Percentiles rank a stretch among this genome's conserved stretches.
These are phyloP conservation scores for Vanderwaltozyma tropicalis DNA, from an alignment of 805 yeast species.

Conservation along the genomic window DNA sequence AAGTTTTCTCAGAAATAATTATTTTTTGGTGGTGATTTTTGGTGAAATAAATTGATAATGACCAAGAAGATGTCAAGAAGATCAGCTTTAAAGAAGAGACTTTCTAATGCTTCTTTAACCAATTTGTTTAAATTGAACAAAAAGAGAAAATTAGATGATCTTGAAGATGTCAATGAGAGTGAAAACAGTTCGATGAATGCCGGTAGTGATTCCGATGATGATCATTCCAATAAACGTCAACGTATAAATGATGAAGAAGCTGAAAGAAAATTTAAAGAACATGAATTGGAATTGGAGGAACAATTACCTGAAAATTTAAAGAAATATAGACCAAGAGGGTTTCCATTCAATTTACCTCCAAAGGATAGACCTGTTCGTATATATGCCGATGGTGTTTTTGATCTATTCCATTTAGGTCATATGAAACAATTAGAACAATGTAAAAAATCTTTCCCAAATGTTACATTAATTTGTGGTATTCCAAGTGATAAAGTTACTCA, in stretches of 20 bases:
- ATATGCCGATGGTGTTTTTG: conserved; percentile 98
- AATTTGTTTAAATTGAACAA: conserved; percentile 25
- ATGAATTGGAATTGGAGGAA: conserved; percentile 53
- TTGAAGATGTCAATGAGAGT: conserved; percentile 3
- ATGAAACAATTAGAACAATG: conserved; percentile 97
- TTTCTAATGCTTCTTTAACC: conserved; percentile 24
- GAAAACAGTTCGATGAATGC: not conserved
- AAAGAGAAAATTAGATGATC: conserved; percentile 14
- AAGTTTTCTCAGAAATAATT: too few relatives aligned
- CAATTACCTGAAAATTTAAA: conserved; percentile 59
- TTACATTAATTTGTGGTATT: conserved; percentile 77
- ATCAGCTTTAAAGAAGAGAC: conserved; percentile 19
- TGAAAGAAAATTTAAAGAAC: conserved; percentile 23
- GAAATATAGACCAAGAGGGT: conserved; percentile 74
- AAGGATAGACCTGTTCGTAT: conserved; percentile 75
- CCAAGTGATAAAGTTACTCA: conserved; percentile 90
- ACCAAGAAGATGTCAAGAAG: conserved; percentile 8
- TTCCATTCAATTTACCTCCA: conserved; percentile 71
- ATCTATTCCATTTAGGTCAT: conserved; percentile 91
- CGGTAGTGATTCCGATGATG: not conserved
- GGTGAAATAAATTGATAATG: not conserved
- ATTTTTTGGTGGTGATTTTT: too few relatives aligned
- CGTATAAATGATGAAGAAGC: conserved; percentile 12
- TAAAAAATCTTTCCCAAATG: conserved; percentile 81
- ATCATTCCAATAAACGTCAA: conserved; percentile 12